Base-by-base conservation (phyloP, 768 basidiomycete species). In the Xerocomellus amylosporus region DNA sequence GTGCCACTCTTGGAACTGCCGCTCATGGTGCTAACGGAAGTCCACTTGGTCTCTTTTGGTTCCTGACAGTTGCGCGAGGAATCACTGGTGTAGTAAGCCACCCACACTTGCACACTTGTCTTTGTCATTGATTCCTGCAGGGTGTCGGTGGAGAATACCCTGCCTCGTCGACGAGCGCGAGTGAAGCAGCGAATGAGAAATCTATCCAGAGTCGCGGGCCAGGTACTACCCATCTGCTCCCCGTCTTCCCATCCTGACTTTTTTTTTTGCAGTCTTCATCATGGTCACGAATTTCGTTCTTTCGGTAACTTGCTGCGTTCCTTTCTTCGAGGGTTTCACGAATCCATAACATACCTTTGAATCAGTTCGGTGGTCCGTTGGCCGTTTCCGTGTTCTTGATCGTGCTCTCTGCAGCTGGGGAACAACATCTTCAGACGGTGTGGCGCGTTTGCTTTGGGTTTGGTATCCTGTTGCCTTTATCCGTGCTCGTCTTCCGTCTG, bases 101-200 rank as follows among this genome's bases (percentile, higher is more conserved):
- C 39, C 37, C 42, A 46, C 20, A 22, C 24, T 40, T 31, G 20
- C 14, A 19, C 6, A 12, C 15, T 26, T 40, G 22, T 17, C 22
- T 48, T 39, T 53, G 9, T 51, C 46, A 31, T 41, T 52, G 37
- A 62, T 41, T 45, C 17, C 48, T 38, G 19, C 51, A 85, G 78
- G 87, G 87, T 54, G 86, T 87, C 13, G 87, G 87, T 34, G 87
- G 87, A 24, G 87, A 90, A 72, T 90, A 90, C 67, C 87, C 88
- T 1, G 85, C 85, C 8, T 86, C 83, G 7, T 85, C 83, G 0
- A 84, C 85, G 0, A 80, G 80, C 39, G 87, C 87, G 5, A 80
- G 79, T 30, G 88, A 90, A 67, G 80, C 87, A 30, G 85, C 87
- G 17, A 89, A 90, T 62, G 87, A 90, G 69, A 82, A 79, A 61